Evolutionary conservation across 306 rosid species (phyloP).

Genomic region (Trichosanthes truncata): DNA sequence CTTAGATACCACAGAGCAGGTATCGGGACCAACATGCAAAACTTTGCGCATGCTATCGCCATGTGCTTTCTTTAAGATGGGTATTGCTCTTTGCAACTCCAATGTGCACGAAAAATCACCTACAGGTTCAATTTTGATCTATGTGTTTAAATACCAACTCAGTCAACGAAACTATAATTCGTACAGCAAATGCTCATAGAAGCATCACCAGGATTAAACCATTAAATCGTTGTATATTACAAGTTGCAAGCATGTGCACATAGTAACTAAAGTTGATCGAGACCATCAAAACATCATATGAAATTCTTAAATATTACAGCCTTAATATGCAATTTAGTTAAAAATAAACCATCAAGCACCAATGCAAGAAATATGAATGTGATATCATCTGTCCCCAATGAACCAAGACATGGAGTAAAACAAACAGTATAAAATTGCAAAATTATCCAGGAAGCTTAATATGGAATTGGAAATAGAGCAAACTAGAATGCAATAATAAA

Average conservation of each 20-base stretch:
- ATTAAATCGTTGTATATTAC: not conserved
- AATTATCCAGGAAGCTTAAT: not conserved
- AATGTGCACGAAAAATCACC: slow-evolving; percentile 71
- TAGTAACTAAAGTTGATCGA: not conserved
- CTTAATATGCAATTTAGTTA: not conserved
- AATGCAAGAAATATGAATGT: not conserved
- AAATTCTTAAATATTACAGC: not conserved
- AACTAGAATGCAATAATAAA: slow-evolving; percentile 1
- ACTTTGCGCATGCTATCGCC: slow-evolving; percentile 60
- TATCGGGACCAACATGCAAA: slow-evolving; percentile 85
- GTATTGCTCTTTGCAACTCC: slow-evolving; percentile 65
- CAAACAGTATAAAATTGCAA: not conserved
- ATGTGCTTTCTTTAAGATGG: slow-evolving; percentile 56
- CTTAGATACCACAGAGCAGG: slow-evolving; percentile 66
- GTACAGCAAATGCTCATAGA: not conserved
- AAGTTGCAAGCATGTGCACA: not conserved
- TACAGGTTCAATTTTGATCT: slow-evolving; percentile 7
- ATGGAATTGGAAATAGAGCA: not conserved
- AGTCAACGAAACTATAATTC: not conserved
- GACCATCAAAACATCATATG: not conserved
- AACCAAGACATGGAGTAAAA: not conserved
- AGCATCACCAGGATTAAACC: not conserved
- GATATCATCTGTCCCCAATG: not conserved
- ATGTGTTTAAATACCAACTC: not conserved
- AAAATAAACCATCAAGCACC: not conserved